Evolutionary conservation across 108 stramenopile genomes (phyloP), one percentile per base, ranked within the genome.

Genomic region (Stephanodiscus minutulus): DNA sequence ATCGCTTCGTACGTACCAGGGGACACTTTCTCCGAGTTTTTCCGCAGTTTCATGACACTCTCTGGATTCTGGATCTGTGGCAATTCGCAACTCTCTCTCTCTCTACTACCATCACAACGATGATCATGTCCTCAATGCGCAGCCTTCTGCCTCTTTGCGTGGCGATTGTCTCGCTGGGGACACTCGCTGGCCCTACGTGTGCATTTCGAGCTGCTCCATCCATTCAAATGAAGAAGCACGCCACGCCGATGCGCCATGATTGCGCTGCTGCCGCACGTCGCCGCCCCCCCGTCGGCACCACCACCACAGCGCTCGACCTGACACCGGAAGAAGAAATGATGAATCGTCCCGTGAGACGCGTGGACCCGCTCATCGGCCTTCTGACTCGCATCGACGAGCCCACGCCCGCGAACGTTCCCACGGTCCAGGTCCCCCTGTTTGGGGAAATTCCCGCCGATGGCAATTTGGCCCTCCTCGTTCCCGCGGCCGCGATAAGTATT

Each of bases 371-470:
- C 33, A 73, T 90, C 67, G 85, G 81, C 7, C 78, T 69, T 58
- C 39, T 90, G n/a, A 90, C 89, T 24, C 82, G 88, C 46, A 79
- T 77, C 49, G 85, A 88, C 43, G 81, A 77, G 31, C 47, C 73
- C 17, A 39, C 55, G 48, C 54, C 73, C 12, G 21, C 41, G 7
- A 72, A 81, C 61, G 68, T 53, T 13, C 72, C 73, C 5, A 86
- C 73, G 20, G 53, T 64, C n/a, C 77, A 81, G 18, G 54, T 85
- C 22, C 89, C 92, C 29, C 61, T 90, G 17, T 72, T 90, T 37
- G 91, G 91, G 9, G 92, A 93, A 76, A 50, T 93, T 18, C 79
- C 88, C 20, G 72, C 77, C n/a, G 89, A 90, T 75, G 87, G 84
- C 7, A 76, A 77, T 57, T 53, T 90, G 28, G 41, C 76, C 17